A percentile compares a stretch with the other conserved stretches of the same genome.
phyloP scores from a whole-genome alignment of 768 basidiomycete genomes.

The Lenzites betulinus region DNA sequence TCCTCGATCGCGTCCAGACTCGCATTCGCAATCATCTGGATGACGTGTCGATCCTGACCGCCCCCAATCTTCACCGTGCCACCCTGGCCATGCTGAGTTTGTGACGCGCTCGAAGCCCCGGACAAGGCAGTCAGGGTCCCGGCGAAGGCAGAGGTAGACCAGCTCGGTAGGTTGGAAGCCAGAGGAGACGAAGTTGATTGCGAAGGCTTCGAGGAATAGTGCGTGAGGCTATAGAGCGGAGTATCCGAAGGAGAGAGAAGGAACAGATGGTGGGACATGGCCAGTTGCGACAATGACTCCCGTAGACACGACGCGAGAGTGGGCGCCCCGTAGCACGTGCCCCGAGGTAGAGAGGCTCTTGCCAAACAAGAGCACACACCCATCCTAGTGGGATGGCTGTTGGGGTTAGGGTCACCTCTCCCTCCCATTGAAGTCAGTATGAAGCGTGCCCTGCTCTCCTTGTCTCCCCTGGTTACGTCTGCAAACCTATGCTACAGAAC shows the following conservation, averaged over 20 bases:
- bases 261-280: constrained; percentile 89
- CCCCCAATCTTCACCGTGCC: constrained; percentile 71
- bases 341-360: neutral
- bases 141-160: constrained; percentile 91
- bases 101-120: constrained; percentile 76
- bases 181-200: constrained; percentile 61
- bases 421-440: neutral
- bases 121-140: constrained; percentile 86
- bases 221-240: constrained; percentile 81
- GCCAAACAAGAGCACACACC: neutral
- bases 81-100: constrained; percentile 60
- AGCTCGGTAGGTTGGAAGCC: constrained; percentile 81
- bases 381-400: neutral
- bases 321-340: constrained; percentile 6
- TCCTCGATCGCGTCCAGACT: constrained; percentile 96
- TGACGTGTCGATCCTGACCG: constrained; percentile 88
- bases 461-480: constrained; percentile 1
- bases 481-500: neutral
- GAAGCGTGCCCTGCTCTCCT: constrained; percentile 7
- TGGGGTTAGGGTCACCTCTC: neutral
- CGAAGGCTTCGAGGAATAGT: constrained; percentile 76
- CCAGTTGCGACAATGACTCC: neutral
- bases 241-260: constrained; percentile 85
- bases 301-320: neutral
- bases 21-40: constrained; percentile 98